These are phyloP conservation scores for Verticillium klebahnii DNA, from an alignment of 2,329 filamentous ascomycete species.

Conservation along the genomic window DNA sequence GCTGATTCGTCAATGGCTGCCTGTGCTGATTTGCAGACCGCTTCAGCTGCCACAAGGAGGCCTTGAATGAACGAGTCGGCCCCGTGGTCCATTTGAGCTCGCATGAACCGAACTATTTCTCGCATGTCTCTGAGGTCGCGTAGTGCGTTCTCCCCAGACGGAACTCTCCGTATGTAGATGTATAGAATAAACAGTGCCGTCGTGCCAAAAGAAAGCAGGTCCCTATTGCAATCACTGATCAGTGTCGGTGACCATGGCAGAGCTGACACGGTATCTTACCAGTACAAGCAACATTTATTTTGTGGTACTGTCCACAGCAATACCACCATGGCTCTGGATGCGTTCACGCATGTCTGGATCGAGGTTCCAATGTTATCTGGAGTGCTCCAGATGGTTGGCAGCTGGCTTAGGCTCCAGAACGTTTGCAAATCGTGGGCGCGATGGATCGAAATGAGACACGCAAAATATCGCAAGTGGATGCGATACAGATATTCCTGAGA, in stretches of 20 bases:
- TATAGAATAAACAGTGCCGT: not conserved
- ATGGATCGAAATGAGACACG: not conserved
- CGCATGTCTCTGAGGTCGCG: not conserved
- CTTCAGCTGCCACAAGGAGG: not conserved
- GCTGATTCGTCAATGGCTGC: not conserved
- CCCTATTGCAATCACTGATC: not conserved
- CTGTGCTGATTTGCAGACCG: not conserved
- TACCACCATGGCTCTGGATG: not conserved
- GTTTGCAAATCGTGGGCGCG: not conserved
- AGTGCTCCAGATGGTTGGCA: not conserved
- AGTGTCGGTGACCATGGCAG: not conserved
- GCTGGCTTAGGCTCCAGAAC: not conserved
- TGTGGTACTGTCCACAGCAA: not conserved
- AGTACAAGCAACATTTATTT: not conserved
- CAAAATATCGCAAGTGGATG: not conserved
- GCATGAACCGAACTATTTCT: not conserved
- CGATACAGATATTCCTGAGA: not conserved
- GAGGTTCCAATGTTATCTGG: not conserved
- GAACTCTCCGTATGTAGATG: not conserved
- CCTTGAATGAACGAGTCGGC: not conserved
- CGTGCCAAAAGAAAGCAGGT: not conserved
- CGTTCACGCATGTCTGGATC: not conserved
- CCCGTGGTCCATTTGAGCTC: not conserved
- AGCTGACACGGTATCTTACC: not conserved
- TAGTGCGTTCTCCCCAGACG: not conserved